phyloP scores from a whole-genome alignment of 768 basidiomycete species.

The Dacryopinax spathularia region DNA sequence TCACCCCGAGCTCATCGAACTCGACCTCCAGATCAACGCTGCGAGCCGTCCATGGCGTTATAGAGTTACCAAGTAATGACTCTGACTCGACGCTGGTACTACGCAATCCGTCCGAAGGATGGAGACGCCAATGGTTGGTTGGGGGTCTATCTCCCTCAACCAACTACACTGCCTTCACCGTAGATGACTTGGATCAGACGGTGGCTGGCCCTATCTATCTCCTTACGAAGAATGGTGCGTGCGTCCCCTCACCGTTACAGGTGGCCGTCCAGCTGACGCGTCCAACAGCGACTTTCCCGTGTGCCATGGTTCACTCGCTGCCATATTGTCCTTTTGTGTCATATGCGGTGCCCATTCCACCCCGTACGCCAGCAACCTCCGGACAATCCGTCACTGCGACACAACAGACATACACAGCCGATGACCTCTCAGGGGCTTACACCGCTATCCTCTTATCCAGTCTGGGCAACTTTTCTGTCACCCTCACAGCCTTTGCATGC shows the following conservation, averaged over 20 bases:
- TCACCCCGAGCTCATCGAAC: conserved; percentile 16
- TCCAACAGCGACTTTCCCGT: conserved; percentile 44
- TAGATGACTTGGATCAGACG: conserved; percentile 37
- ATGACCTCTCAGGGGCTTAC: conserved; percentile 38
- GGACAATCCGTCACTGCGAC: conserved; percentile 7
- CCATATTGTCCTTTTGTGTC: conserved; percentile 59
- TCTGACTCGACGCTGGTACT: conserved; percentile 41
- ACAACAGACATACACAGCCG: conserved; percentile 31
- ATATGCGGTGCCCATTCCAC: conserved; percentile 54
- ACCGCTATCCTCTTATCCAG: conserved; percentile 39
- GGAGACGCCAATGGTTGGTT: conserved; percentile 55
- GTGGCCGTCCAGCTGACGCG: background rate
- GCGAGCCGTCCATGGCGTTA: conserved; percentile 12
- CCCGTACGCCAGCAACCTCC: conserved; percentile 28
- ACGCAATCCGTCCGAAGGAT: conserved; percentile 37
- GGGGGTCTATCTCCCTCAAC: conserved; percentile 44
- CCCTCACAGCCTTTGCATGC: conserved; percentile 60
- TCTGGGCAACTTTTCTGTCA: conserved; percentile 59
- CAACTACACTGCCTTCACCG: conserved; percentile 65
- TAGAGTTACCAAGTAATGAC: conserved; percentile 25
- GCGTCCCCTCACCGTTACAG: background rate
- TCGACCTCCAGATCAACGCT: conserved; percentile 39
- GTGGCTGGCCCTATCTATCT: conserved; percentile 59
- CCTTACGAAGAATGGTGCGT: conserved; percentile 56
- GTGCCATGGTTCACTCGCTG: conserved; percentile 53